A percentile compares a stretch with the other conserved stretches of the same genome.
phyloP scores from a whole-genome alignment of 164 flowering plant species.

The Sextonia rubra region DNA sequence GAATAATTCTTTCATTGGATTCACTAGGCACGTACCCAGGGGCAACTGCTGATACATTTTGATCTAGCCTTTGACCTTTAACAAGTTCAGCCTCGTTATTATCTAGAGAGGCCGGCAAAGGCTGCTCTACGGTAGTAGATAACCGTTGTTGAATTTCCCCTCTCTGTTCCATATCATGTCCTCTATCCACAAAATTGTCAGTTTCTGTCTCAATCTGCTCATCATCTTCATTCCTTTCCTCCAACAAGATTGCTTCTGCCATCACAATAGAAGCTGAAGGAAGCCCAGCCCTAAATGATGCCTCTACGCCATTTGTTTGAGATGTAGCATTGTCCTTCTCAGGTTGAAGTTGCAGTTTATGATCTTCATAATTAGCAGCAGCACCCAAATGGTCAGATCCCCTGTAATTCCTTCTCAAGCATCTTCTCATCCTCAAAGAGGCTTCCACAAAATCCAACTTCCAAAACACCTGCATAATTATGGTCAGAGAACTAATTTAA shows the following conservation, averaged over 20 bases:
- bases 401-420: constrained; percentile 67
- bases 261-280: constrained; percentile 68
- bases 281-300: constrained; percentile 6
- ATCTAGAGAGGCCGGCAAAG: constrained; percentile 26
- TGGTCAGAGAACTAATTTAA: neutral
- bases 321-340: constrained; percentile 30
- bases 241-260: constrained; percentile 80
- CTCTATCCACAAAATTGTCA: constrained; percentile 33
- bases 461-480: constrained; percentile 68
- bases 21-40: constrained; percentile 92
- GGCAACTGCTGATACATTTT: constrained; percentile 50
- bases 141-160: constrained; percentile 34
- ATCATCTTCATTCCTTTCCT: constrained; percentile 60
- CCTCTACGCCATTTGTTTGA: constrained; percentile 12
- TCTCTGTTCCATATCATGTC: constrained; percentile 27
- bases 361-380: constrained; percentile 82
- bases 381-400: constrained; percentile 92
- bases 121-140: constrained; percentile 37
- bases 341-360: constrained; percentile 23
- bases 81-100: constrained; percentile 33
- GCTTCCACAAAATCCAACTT: constrained; percentile 91
- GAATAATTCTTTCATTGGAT: constrained; percentile 81
- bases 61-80: constrained; percentile 33
- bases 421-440: constrained; percentile 87
- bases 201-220: constrained; percentile 41